Base-by-base conservation (phyloP, 2,329 filamentous ascomycete species). In the Diaporthe amygdali region DNA sequence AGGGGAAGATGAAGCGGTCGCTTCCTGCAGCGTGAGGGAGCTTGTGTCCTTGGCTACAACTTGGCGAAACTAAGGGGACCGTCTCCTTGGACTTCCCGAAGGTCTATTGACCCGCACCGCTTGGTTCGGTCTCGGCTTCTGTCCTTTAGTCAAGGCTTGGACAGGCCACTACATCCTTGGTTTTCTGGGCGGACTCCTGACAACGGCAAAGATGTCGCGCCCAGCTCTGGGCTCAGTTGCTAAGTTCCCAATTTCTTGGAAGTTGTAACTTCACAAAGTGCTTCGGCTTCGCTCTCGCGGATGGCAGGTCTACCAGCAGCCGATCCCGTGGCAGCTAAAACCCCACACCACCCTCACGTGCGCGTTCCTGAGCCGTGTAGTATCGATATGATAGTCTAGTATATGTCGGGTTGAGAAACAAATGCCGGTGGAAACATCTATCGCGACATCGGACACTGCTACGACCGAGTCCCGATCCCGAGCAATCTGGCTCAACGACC, bases 51-150 rank as follows among this genome's bases (percentile, higher is more conserved):
- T 63, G 59, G 59, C 59, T 63, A 34, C 41, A 63, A 63, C 59
- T 63, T 63, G 59, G 59, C 59, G 59, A 63, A 63, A 47, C 59
- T 25, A 34, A 63, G 59, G 59, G 59, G 59, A 63, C 41, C 59
- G 27, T 63, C 12, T 25, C 59, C 59, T n/a, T 63, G 59, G 59
- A 32, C 41, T 41, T 63, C 41, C 59, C 59, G 59, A 63, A 30
- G 41, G 59, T 63, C 41, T 47, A 30, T 63, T 63, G 41, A 25
- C 59, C 41, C 59, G 41, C 59, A 32, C 41, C 59, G 41, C 59
- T 22, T 34, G 59, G 41, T 63, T 47, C 59, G 59, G 59, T 63
- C 59, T 63, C 59, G 59, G 59, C 59, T 63, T n/a, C 32, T 34
- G 32, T 47, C 30, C 41, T 34, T 63, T 63, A 63, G 59, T 63